These are phyloP conservation scores for Boletus barrowsii DNA, from an alignment of 768 basidiomycete species.

Conservation along the genomic window DNA sequence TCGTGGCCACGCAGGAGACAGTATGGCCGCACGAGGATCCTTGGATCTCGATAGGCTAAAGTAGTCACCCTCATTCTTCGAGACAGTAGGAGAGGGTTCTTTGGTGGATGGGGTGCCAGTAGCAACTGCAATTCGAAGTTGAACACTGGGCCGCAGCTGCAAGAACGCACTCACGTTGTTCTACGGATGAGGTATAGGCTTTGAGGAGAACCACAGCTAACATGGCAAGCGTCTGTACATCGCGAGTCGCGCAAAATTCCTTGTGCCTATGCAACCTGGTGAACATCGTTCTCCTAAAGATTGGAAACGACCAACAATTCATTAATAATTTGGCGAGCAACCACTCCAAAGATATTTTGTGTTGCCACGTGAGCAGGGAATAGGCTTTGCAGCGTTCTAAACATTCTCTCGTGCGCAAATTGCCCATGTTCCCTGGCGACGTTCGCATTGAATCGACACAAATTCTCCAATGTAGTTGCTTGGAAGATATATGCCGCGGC, in stretches of 20 bases:
- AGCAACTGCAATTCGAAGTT: not conserved
- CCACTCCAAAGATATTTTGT: slow-evolving; percentile 26
- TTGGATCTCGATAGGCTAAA: slow-evolving; percentile 45
- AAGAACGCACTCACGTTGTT: slow-evolving; percentile 13
- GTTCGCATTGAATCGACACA: slow-evolving; percentile 60
- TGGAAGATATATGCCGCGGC: slow-evolving; percentile 63
- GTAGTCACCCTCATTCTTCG: slow-evolving; percentile 49
- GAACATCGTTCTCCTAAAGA: not conserved
- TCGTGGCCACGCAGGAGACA: slow-evolving; percentile 54
- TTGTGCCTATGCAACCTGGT: slow-evolving; percentile 35
- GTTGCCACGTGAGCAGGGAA: slow-evolving; percentile 33
- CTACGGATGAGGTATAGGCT: slow-evolving; percentile 19
- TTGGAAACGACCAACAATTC: slow-evolving; percentile 44
- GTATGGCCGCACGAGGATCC: slow-evolving; percentile 37
- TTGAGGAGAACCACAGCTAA: slow-evolving; percentile 65
- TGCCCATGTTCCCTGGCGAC: slow-evolving; percentile 59
- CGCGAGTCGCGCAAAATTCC: slow-evolving; percentile 48
- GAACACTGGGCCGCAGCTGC: not conserved
- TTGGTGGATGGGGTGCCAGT: slow-evolving; percentile 18
- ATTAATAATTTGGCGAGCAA: slow-evolving; percentile 38
- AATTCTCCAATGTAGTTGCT: slow-evolving; percentile 37
- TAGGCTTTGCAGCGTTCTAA: slow-evolving; percentile 52
- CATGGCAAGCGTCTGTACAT: slow-evolving; percentile 83
- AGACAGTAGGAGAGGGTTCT: slow-evolving; percentile 12
- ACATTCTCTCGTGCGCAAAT: slow-evolving; percentile 69